Base-by-base conservation (phyloP, 2,329 filamentous ascomycete genomes). In the Arthroderma uncinatum region DNA sequence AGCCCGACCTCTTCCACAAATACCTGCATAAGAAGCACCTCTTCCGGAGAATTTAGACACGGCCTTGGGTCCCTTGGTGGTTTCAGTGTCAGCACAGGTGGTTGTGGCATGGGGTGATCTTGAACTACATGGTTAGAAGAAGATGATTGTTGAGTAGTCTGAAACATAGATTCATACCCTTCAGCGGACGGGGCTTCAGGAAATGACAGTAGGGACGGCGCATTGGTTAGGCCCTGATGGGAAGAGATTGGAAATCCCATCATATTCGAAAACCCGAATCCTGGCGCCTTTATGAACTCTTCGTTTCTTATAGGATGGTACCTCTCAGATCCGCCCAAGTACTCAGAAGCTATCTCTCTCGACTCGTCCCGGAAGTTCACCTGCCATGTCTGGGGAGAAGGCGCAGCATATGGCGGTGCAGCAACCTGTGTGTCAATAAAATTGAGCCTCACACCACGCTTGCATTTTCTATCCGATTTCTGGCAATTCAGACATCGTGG, bases 351-450 rank as follows among this genome's bases (percentile, higher is more conserved):
- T 69, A 96, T 94, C 50, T 87, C 80, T 30, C 90, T 81, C 21
- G 91, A 96, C 68, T 97, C 90, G 67, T 96, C 92, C 65, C 86
- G 80, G 64, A 97, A 96, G 55, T 82, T 79, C 12, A 96, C 82
- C 80, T 68, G 67, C 80, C 86, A 89, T 54, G 88, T 85, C 0
- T 78, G 74, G 1, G 82, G 80, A 1, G 78, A 79, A 4, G 79
- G 77, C 23, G 86, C 74, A 53, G 70, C 64, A 62, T 80, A 79
- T 9, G 83, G 84, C 55, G 85, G 88, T 53, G 77, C 74, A 65
- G 87, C 83, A 57, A 86, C 84, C 60, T 85, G 85, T 2, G 85
- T 86, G 67, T 95, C 90, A 63, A 95, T 90, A 66, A 95, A 97
- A 73, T 95, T 96, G 40, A 97, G 77, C 37, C 89, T 82, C 54